Evolutionary conservation across 2,329 filamentous ascomycete species (phyloP), one percentile per base, ranked within the genome.

Genomic region (Aphanoascus verrucosus): DNA sequence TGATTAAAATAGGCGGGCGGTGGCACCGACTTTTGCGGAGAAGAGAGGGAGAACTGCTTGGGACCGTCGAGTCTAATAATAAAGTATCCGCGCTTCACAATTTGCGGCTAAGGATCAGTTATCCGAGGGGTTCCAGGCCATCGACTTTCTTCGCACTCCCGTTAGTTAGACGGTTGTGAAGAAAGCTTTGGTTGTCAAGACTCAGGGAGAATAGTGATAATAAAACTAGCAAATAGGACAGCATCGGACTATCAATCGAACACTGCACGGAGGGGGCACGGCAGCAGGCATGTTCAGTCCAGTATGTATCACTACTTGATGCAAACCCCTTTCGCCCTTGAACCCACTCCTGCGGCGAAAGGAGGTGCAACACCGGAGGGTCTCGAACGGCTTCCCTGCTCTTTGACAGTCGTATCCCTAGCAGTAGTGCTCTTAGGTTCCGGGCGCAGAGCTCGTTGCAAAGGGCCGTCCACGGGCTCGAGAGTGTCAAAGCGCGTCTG

Each of bases 21-120:
- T 52, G 49, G 49, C 49, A 44, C 48, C 35, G 47, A 34, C 17
- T 52, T n/a, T 45, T 52, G 49, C 49, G 49, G 49, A 52, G 49
- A 45, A 52, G 45, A 41, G 41, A 45, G 20, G 12, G 34, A 17
- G 32, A 48, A 34, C 32, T 28, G 20, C 12, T 19, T 34, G 50
- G 50, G 32, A 32, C 50, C 50, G 50, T 41, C 34, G 42, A 53
- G 50, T 34, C 50, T 53, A 47, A 34, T 15, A 15, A 47, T 34
- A 37, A 20, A 19, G 15, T 46, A 19, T 9, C 12, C 34, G 44
- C 40, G 41, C 43, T 15, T 40, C 17, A 6, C 49, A 41, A 37
- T 45, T 45, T 45, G 49, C 49, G 28, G 49, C 49, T 31, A 52
- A 31, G 49, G 42, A n/a, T 23, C n/a, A n/a, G n/a, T n/a, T n/a